Base-by-base conservation (phyloP, 1,284 basidiomycete species). In the Coriolopsis trogii region DNA sequence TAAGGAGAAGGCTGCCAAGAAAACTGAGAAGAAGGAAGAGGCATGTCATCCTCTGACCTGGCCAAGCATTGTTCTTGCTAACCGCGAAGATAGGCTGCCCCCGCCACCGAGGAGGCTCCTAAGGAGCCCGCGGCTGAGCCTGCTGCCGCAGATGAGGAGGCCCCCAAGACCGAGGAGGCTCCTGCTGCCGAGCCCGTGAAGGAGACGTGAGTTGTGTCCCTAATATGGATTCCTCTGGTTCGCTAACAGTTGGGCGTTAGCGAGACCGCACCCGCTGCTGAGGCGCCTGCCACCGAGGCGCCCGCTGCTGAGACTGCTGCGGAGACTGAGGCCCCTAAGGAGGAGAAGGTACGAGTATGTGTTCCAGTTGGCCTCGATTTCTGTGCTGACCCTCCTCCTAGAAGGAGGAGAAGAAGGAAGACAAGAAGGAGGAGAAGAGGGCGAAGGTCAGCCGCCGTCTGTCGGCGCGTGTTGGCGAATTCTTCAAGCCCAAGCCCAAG, bases 401-500 rank as follows among this genome's bases (percentile, higher is more conserved):
- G 68, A 76, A 83, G 64, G 80, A 83, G 51, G 72, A 77, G 59
- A 73, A 73, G 64, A 64, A 68, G 43, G 70, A 63, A 49, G 77
- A 72, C 61, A 54, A 54, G 53, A 48, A 58, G 37, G 73, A 70
- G 41, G 34, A 67, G 57, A 73, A 79, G 69, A 67, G 70, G 23
- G 67, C 70, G 52, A 91, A 91, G 70, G 82, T 90, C 56, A 72
- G 80, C 52, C 88, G 89, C 58, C 88, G 90, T 58, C 72, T 92
- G 57, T 92, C 90, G 38, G 78, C 85, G 26, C 88, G 88, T 26
- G 84, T 92, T 28, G 79, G 79, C 47, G 86, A 87, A 51, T 79
- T 91, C 72, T 91, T 94, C 80, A 91, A 87, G 77, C 65, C 82
- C 58, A 91, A 85, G 79, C 78, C 82, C 64, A 88, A 84, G 71